Percentiles rank a stretch among this genome's conserved stretches.
Evolutionary conservation across 495 filamentous ascomycete species (phyloP).

Genomic region (Amphirosellinia nigrospora): DNA sequence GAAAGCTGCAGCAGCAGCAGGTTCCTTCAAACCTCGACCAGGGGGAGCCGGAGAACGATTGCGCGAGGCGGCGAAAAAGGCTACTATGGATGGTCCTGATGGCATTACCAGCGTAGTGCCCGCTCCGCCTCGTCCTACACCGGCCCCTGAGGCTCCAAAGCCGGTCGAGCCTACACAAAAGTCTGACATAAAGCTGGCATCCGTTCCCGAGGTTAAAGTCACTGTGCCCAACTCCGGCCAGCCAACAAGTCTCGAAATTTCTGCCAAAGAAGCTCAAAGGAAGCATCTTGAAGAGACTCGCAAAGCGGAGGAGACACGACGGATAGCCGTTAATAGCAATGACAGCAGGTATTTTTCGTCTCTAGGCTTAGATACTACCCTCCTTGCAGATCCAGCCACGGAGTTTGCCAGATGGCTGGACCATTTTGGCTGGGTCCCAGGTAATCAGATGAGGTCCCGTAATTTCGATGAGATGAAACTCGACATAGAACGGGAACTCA

Average conservation of each 20-base stretch:
- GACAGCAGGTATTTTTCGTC: constrained; percentile 79
- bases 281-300: constrained; percentile 45
- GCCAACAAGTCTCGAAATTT: constrained; percentile 44
- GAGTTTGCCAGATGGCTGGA: constrained; percentile 77
- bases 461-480: constrained; percentile 83
- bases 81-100: constrained; percentile 68
- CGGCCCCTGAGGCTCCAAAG: constrained; percentile 32
- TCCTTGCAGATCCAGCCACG: constrained; percentile 69
- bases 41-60: constrained; percentile 82
- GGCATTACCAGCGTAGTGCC: constrained; percentile 88
- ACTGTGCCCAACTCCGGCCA: constrained; percentile 48
- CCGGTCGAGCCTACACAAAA: constrained; percentile 39
- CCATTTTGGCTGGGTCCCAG: constrained; percentile 88
- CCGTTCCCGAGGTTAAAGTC: constrained; percentile 59
- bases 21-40: constrained; percentile 80
- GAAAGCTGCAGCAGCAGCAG: constrained; percentile 81
- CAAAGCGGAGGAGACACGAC: constrained; percentile 46
- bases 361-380: constrained; percentile 71
- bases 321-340: constrained; percentile 72
- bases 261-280: constrained; percentile 50
- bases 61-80: constrained; percentile 59
- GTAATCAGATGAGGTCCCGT: constrained; percentile 68
- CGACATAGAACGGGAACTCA: constrained; percentile 85
- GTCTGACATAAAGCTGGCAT: constrained; percentile 39
- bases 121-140: constrained; percentile 63